Evolutionary conservation across 179 eudicot species (phyloP).

Genomic region (Dionaea muscipula): DNA sequence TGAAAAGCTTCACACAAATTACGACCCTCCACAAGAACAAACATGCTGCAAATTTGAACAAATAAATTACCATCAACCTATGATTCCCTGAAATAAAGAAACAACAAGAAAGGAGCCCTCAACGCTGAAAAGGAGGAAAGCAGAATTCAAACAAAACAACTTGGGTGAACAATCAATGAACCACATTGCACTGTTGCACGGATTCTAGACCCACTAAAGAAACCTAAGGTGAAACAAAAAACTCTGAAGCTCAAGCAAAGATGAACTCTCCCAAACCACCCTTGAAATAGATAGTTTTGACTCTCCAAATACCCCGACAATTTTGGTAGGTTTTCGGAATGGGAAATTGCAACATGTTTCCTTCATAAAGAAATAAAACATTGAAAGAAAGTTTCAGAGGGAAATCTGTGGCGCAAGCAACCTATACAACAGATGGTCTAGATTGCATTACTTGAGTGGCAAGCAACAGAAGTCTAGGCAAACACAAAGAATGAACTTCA

Average conservation of each 20-base stretch:
- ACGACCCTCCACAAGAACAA: conserved; percentile 84
- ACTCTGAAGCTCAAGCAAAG: neutral
- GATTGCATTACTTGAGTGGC: no score
- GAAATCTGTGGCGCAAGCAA: no score
- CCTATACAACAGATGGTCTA: no score
- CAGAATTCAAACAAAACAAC: neutral
- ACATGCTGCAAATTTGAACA: conserved; percentile 55
- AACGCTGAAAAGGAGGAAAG: neutral
- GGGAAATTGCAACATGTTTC: no score
- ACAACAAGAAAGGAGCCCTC: neutral
- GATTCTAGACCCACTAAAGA: neutral
- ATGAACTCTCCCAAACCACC: no score
- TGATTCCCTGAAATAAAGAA: neutral
- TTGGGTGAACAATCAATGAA: neutral
- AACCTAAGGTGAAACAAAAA: neutral
- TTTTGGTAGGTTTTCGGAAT: no score
- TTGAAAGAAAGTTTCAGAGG: no score
- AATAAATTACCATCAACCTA: conserved; percentile 6
- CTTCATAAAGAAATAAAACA: no score
- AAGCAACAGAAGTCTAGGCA: no score
- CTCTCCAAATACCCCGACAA: no score
- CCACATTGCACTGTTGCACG: neutral
- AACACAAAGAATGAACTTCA: no score
- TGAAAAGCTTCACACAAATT: conserved; percentile 50
- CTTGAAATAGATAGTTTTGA: no score